Conservation (phyloP, 768 basidiomycete genomes). For the Boletus edulis region DNA sequence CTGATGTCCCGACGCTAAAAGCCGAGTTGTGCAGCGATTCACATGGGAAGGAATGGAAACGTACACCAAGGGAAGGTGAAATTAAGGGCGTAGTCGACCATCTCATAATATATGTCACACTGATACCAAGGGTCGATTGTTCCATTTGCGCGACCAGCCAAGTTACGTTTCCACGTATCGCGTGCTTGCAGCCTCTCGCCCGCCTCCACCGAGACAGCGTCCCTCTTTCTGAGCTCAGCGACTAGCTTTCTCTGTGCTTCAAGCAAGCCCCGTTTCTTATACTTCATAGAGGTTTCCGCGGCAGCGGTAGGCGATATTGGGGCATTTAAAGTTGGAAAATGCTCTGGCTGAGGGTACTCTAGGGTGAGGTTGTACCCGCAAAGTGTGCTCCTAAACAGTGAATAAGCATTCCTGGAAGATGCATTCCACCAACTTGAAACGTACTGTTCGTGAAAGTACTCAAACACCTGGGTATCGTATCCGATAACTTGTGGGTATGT, state of each 20-base stretch:
- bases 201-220: slow-evolving; percentile 5
- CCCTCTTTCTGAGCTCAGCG: slow-evolving; percentile 7
- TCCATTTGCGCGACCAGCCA: slow-evolving; percentile 49
- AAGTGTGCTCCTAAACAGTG: slow-evolving; percentile 45
- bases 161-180: slow-evolving; percentile 43
- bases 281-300: neutral
- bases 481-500: slow-evolving; percentile 75
- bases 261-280: slow-evolving; percentile 3
- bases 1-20: slow-evolving; percentile 21
- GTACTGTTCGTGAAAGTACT: slow-evolving; percentile 66
- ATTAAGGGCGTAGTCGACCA: slow-evolving; percentile 68
- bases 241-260: slow-evolving; percentile 7
- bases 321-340: slow-evolving; percentile 38
- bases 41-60: slow-evolving; percentile 1
- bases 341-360: slow-evolving; percentile 61
- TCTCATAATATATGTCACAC: slow-evolving; percentile 58
- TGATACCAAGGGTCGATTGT: slow-evolving; percentile 60
- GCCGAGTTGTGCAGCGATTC: neutral
- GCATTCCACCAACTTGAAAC: slow-evolving; percentile 19
- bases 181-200: slow-evolving; percentile 17
- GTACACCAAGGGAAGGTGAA: slow-evolving; percentile 61
- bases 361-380: slow-evolving; percentile 67
- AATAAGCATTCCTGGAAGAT: neutral
- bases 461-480: slow-evolving; percentile 61
- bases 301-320: neutral